phyloP scores from a whole-genome alignment of 2,329 filamentous ascomycete species.

The Fusarium nodosum region DNA sequence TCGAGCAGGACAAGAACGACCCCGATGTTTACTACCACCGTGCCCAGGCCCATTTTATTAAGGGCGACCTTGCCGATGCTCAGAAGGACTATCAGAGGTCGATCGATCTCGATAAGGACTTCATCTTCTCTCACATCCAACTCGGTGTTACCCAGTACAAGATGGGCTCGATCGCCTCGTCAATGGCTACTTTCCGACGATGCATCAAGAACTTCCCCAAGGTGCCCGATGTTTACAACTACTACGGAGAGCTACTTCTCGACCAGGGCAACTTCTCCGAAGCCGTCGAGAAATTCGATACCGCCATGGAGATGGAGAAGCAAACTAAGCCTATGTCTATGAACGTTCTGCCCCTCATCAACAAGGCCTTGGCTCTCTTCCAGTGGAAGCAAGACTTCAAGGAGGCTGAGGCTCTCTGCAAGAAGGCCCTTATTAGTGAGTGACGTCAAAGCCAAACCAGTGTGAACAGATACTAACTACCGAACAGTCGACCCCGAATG shows the following conservation, averaged over 20 bases:
- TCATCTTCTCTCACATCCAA: slow-evolving; percentile 99
- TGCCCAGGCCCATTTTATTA: slow-evolving; percentile 97
- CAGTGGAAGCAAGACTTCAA: slow-evolving; percentile 98
- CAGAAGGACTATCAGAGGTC: slow-evolving; percentile 99
- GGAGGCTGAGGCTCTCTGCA: slow-evolving; percentile 95
- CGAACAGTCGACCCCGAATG: slow-evolving; percentile 92
- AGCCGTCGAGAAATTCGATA: slow-evolving; percentile 98
- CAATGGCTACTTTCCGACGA: slow-evolving; percentile 97
- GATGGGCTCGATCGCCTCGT: slow-evolving; percentile 97
- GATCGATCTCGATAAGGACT: slow-evolving; percentile 93
- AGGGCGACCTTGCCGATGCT: slow-evolving; percentile 90
- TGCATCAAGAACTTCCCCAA: slow-evolving; percentile 99
- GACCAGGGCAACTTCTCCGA: slow-evolving; percentile 97
- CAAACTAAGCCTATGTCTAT: slow-evolving; percentile 92
- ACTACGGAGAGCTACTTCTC: slow-evolving; percentile 96
- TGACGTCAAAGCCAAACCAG: slow-evolving; percentile 44
- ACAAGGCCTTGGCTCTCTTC: slow-evolving; percentile 97
- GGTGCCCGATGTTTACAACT: slow-evolving; percentile 98
- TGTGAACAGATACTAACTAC: slow-evolving; percentile 53
- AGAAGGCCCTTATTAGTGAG: slow-evolving; percentile 97
- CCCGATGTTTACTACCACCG: slow-evolving; percentile 99
- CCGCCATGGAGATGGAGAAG: slow-evolving; percentile 98
- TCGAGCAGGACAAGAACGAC: slow-evolving; percentile 86
- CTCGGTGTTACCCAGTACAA: slow-evolving; percentile 99
- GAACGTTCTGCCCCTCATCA: slow-evolving; percentile 97